Evolutionary conservation across 345 rosid species (phyloP), one percentile per base, ranked within the genome.

Genomic region (Ricinus communis): DNA sequence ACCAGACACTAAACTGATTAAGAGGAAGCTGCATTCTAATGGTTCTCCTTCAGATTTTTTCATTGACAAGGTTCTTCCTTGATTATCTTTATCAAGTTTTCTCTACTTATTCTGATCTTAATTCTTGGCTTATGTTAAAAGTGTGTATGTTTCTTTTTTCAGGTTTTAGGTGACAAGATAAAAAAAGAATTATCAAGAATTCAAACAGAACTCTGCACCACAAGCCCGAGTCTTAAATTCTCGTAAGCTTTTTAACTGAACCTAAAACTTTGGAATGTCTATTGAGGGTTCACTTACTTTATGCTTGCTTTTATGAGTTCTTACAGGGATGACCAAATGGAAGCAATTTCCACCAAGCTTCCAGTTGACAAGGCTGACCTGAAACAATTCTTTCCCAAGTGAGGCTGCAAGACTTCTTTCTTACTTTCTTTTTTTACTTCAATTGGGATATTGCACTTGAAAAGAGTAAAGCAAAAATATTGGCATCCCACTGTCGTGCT

Each of bases 291-390:
- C 62, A 21, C 55, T 8, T 38, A 28, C 50, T 31, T 70, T 38
- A n/a, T 54, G 16, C 41, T 33, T 67, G 43, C 12, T 16, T n/a
- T 14, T 58, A 69, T 59, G 74, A 43, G 25, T 76, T 77, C 63
- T 31, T 28, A 53, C 74, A 90, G 96, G 74, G 77, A 82, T 74
- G 93, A 90, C 18, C 89, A 87, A 76, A 85, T 90, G 52, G 96
- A 90, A 81, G 96, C 87, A 43, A 88, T 90, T 68, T 90, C 96
- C 70, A 87, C 96, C 61, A 90, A 77, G 73, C 93, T 87, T 68
- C 93, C 96, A 0, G 91, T 85, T 50, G 96, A 90, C 66, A 90
- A 86, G 76, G 77, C 80, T 59, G 91, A 86, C 25, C 86, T 87
- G 72, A 84, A 85, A 70, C 85, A 78, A 66, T 87, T 90, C 82